Evolutionary conservation across 1,284 basidiomycete species (phyloP).

Genomic region (Leccinum griseonigrum): DNA sequence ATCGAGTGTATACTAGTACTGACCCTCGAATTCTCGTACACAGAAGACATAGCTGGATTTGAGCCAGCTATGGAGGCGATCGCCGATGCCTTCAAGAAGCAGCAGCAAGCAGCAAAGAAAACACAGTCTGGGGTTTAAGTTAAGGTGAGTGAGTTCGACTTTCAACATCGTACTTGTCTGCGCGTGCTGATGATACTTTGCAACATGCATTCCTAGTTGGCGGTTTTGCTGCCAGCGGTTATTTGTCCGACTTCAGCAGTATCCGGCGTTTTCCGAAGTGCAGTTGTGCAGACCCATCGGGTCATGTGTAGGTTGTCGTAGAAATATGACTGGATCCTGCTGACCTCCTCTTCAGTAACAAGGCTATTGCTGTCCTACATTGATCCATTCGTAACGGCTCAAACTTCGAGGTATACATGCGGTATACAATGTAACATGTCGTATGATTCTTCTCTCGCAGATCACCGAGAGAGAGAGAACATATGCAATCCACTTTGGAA

Average conservation of each 20-base stretch:
- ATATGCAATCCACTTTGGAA: not conserved
- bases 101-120: constrained; percentile 20
- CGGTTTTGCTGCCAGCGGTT: constrained; percentile 50
- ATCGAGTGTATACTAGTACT: not conserved
- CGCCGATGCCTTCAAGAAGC: constrained; percentile 36
- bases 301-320: constrained; percentile 33
- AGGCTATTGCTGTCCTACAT: constrained; percentile 53
- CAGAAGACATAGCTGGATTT: constrained; percentile 39
- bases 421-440: constrained; percentile 30
- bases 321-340: not conserved
- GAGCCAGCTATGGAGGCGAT: constrained; percentile 45
- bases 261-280: constrained; percentile 30
- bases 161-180: not conserved
- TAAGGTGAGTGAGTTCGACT: constrained; percentile 22
- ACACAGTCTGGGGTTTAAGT: constrained; percentile 26
- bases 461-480: constrained; percentile 33
- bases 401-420: constrained; percentile 43
- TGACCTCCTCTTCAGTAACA: constrained; percentile 40
- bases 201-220: constrained; percentile 35
- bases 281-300: constrained; percentile 36
- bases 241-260: constrained; percentile 39
- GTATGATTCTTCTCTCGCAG: constrained; percentile 31
- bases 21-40: constrained; percentile 9
- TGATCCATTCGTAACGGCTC: constrained; percentile 45
- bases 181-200: not conserved